Conservation (phyloP, 352 stramenopile genomes). For the Phytophthora litchii region DNA sequence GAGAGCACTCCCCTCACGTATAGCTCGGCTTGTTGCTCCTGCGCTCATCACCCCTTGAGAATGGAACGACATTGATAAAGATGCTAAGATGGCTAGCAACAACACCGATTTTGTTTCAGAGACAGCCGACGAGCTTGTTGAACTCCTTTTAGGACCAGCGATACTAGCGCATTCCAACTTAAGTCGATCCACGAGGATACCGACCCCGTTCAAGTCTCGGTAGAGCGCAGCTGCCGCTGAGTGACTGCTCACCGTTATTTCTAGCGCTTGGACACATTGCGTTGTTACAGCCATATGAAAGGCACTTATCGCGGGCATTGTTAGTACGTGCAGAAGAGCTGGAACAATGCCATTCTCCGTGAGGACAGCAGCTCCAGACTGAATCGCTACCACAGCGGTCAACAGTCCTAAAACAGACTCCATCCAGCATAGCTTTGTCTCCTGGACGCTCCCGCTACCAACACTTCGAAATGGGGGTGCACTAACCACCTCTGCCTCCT, state of each 20-base stretch:
- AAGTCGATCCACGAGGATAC: constrained; percentile 83
- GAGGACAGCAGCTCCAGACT: constrained; percentile 73
- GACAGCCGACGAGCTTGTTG: constrained; percentile 18
- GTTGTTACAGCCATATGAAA: constrained; percentile 80
- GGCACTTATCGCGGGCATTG: constrained; percentile 51
- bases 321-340: constrained; percentile 78
- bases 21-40: constrained; percentile 83
- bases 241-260: constrained; percentile 84
- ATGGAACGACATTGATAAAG: constrained; percentile 87
- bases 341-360: constrained; percentile 88
- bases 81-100: constrained; percentile 71
- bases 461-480: constrained; percentile 59
- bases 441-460: constrained; percentile 32
- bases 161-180: constrained; percentile 59
- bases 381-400: constrained; percentile 75
- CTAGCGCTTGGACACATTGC: constrained; percentile 80
- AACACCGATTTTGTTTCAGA: constrained; percentile 70
- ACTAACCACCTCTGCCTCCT: constrained; percentile 69
- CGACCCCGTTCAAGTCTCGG: constrained; percentile 84
- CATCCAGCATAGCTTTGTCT: constrained; percentile 77
- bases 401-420: constrained; percentile 80
- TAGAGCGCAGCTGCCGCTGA: constrained; percentile 73
- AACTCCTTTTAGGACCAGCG: constrained; percentile 8
- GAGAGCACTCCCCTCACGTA: constrained; percentile 87
- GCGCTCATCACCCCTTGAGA: constrained; percentile 89